phyloP scores from a whole-genome alignment of 2,329 filamentous ascomycete species.

The Paradendryphiella salina region DNA sequence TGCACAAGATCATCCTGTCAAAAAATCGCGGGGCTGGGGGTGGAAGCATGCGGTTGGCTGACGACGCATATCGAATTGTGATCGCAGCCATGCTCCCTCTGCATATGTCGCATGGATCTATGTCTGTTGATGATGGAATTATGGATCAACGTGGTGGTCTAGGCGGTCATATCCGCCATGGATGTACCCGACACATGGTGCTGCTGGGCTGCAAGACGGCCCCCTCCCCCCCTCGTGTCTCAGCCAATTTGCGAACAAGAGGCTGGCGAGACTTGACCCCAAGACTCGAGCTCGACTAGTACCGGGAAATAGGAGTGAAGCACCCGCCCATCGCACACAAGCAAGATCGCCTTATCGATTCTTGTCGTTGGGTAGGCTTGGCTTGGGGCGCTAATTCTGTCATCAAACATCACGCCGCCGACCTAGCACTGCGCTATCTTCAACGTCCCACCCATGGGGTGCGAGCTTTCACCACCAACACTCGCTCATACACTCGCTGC shows the following conservation, averaged over 20 bases:
- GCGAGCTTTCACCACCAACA: slow-evolving; percentile 7
- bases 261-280: slow-evolving; percentile 10
- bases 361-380: slow-evolving; percentile 6
- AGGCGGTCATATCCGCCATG: slow-evolving; percentile 3
- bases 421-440: slow-evolving; percentile 4
- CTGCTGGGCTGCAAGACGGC: slow-evolving; percentile 6
- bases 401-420: slow-evolving; percentile 12
- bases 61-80: slow-evolving; percentile 1
- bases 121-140: neutral
- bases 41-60: neutral
- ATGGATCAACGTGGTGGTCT: slow-evolving; percentile 1
- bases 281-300: neutral
- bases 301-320: neutral
- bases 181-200: slow-evolving; percentile 5
- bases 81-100: neutral
- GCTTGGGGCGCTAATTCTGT: slow-evolving; percentile 11
- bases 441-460: slow-evolving; percentile 9
- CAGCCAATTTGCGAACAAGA: slow-evolving; percentile 5
- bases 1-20: neutral
- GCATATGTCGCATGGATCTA: neutral
- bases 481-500: slow-evolving; percentile 18
- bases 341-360: slow-evolving; percentile 9
- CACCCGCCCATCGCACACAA: slow-evolving; percentile 3
- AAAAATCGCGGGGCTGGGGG: slow-evolving; percentile 1
- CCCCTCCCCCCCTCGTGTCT: neutral